A percentile compares a stretch with the other conserved stretches of the same genome.
phyloP scores from a whole-genome alignment of 331 rosid species.

The Ulmus americana region DNA sequence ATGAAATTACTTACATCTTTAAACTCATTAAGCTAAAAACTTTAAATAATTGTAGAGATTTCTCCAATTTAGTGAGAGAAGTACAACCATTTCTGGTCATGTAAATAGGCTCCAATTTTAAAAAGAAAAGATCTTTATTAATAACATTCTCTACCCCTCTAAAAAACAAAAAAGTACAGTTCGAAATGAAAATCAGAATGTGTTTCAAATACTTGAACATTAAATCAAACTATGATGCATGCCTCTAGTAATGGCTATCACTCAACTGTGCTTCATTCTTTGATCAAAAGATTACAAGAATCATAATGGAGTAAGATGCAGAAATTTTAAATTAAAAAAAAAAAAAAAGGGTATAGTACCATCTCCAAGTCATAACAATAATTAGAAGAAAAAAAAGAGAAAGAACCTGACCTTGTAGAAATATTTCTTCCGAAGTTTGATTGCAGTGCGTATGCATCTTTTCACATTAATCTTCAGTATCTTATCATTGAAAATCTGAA shows the following conservation, averaged over 20 bases:
- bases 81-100: no score
- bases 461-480: conserved; percentile 69
- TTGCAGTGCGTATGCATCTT: conserved; percentile 64
- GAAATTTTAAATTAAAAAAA: background rate
- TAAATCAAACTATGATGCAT: no score
- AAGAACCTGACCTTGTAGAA: conserved; percentile 56
- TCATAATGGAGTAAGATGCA: background rate
- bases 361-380: conserved; percentile 17
- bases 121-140: background rate
- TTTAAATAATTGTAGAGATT: no score
- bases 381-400: conserved; percentile 12
- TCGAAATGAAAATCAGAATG: no score
- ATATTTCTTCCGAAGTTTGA: conserved; percentile 83
- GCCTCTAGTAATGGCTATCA: no score
- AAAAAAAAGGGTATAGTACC: background rate
- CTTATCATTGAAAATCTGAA: conserved; percentile 84
- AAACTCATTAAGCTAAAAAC: background rate
- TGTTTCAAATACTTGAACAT: no score
- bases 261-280: background rate
- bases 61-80: no score
- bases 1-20: background rate
- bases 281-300: background rate
- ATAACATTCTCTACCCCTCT: background rate
- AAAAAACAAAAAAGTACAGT: no score
- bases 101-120: no score